Base-by-base conservation (phyloP, 2,329 filamentous ascomycete genomes). In the Penicillium oxalicum region DNA sequence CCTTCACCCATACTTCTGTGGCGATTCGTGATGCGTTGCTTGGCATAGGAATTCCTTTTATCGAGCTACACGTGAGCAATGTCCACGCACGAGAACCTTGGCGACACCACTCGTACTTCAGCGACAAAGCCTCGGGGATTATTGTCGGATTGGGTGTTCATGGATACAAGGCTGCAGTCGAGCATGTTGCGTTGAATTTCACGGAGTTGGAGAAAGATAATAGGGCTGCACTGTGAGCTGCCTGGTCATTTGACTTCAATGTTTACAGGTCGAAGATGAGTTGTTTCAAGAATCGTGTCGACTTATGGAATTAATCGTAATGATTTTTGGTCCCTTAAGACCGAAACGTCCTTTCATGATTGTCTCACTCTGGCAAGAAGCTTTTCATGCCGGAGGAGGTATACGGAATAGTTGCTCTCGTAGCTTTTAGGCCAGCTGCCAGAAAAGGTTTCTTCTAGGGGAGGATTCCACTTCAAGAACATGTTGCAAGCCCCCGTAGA, bases 1-100 rank as follows among this genome's bases (percentile, higher is more conserved):
- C 79, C 0, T 82, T 83, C 58, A 90, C 87, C 1, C 87, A 91
- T 67, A 89, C 86, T 0, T 86, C 81, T 60, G 83, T 91, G 1
- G 85, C 83, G 0, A 75, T 91, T 49, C 75, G 87, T n/a, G 87
- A 91, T 65, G 86, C 87, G 0, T 69, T 91, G 26, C 65, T 83
- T 0, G 85, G 81, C 4, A 82, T 88, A 0, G 74, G 74, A 5
- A 81, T 89, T 24, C 87, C 86, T 0, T 91, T 90, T 59, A 74
- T 91, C 40, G 87, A 91, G 70, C 67, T 89, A n/a, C 87, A 91
- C 64, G 77, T 90, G 32, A 83, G 76, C 47, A 91, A 91, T 65
- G 79, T 90, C 2, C 86, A 91, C 66, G 78, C 80, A 28, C 69
- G 87, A 7, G 87, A 91, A 70, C 60, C 74, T 1, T 91, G 80